phyloP scores from a whole-genome alignment of 2,329 filamentous ascomycete species.

The Xylariaceae sp. region DNA sequence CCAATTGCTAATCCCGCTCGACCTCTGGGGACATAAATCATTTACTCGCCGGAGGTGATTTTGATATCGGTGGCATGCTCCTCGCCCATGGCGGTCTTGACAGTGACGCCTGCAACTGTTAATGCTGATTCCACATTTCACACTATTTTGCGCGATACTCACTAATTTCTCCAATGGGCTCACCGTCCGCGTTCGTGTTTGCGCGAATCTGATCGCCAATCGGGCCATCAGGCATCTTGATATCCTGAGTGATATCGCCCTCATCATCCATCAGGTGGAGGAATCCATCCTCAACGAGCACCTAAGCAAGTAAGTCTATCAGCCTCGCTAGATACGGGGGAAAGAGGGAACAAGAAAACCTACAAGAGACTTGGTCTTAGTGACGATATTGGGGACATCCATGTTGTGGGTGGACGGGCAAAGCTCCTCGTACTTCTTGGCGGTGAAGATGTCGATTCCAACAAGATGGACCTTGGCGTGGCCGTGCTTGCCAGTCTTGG shows the following conservation, averaged over 20 bases:
- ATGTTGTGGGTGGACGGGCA: conserved; percentile 98
- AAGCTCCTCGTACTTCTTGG: conserved; percentile 99
- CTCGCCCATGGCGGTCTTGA: conserved; percentile 96
- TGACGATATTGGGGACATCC: conserved; percentile 98
- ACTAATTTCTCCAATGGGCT: conserved; percentile 72
- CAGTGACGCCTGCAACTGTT: conserved; percentile 74
- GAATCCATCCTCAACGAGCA: conserved; percentile 93
- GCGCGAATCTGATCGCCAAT: conserved; percentile 86
- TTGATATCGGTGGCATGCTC: conserved; percentile 91
- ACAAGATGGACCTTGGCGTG: conserved; percentile 99
- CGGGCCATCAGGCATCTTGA: conserved; percentile 90
- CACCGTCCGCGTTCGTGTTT: conserved; percentile 84
- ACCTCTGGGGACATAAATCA: background rate
- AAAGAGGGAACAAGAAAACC: background rate
- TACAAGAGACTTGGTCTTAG: conserved; percentile 77
- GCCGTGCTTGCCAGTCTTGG: conserved; percentile 99
- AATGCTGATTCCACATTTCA: background rate
- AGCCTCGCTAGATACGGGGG: background rate
- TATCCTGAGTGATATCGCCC: conserved; percentile 90
- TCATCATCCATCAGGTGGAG: conserved; percentile 90
- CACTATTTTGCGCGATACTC: background rate
- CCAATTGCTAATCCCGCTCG: background rate
- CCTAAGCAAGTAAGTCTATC: conserved; percentile 54
- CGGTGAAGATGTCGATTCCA: conserved; percentile 98
- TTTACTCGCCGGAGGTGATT: conserved; percentile 39